Evolutionary conservation across 129 eudicot species (phyloP).

Genomic region (Cynara cardunculus): DNA sequence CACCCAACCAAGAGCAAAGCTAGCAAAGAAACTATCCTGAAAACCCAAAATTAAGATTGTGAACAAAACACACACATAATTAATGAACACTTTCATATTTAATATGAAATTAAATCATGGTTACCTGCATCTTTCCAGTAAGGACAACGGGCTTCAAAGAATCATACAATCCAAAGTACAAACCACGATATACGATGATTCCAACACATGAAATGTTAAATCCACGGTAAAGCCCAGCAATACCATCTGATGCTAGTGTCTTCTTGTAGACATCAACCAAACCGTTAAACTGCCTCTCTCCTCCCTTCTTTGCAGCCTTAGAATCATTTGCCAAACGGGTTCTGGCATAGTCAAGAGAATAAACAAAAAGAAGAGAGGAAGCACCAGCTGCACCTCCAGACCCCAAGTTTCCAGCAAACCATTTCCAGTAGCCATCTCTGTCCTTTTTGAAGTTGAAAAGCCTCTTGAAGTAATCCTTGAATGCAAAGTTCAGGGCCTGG

Average conservation of each 20-base stretch:
- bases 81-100: background rate
- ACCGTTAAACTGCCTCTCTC: constrained; percentile 54
- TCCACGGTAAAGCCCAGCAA: constrained; percentile 70
- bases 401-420: constrained; percentile 68
- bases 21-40: constrained; percentile 74
- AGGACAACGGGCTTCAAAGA: constrained; percentile 61
- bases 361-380: constrained; percentile 53
- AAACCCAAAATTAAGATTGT: background rate
- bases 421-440: constrained; percentile 60
- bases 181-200: constrained; percentile 55
- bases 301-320: constrained; percentile 58
- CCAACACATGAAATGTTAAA: constrained; percentile 61
- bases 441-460: constrained; percentile 55
- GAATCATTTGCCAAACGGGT: constrained; percentile 57
- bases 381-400: constrained; percentile 70
- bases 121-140: constrained; percentile 52
- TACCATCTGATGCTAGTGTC: constrained; percentile 57
- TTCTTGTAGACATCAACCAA: constrained; percentile 57
- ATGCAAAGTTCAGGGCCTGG: constrained; percentile 62
- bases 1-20: constrained; percentile 64
- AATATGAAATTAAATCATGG: background rate
- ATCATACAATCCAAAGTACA: constrained; percentile 63
- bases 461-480: constrained; percentile 64
- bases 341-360: constrained; percentile 55
- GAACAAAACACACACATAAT: background rate